Conservation (phyloP, 2,329 filamentous ascomycete species). For the Ceratocystis destructans region DNA sequence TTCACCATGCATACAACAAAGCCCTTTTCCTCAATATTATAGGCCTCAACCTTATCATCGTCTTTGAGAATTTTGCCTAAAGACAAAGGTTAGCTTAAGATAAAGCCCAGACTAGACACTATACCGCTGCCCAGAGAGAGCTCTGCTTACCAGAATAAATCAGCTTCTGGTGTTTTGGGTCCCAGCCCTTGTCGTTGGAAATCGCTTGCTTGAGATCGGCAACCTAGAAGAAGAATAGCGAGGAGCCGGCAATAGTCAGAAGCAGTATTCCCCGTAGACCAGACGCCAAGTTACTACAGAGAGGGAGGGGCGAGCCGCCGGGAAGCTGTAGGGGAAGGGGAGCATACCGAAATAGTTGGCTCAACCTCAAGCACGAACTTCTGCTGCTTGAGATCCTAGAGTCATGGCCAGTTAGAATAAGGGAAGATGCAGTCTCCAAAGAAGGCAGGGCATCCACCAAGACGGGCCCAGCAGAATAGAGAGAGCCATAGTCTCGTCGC, state of each 20-base stretch:
- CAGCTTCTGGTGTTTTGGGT: slow-evolving; percentile 77
- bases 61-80: slow-evolving; percentile 96
- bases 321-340: slow-evolving; percentile 31
- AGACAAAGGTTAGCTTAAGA: not conserved
- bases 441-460: not conserved
- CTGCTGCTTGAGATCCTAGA: slow-evolving; percentile 90
- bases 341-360: slow-evolving; percentile 59
- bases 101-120: not conserved
- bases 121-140: not conserved
- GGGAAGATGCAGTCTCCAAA: slow-evolving; percentile 4
- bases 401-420: not conserved
- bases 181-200: slow-evolving; percentile 83
- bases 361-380: slow-evolving; percentile 96
- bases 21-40: slow-evolving; percentile 98
- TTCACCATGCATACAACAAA: slow-evolving; percentile 98
- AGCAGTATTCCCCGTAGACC: not conserved
- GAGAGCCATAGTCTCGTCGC: too few relatives aligned
- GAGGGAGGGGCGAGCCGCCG: not conserved
- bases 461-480: too few relatives aligned
- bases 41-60: slow-evolving; percentile 89
- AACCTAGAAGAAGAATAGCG: slow-evolving; percentile 45
- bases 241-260: not conserved
- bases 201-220: slow-evolving; percentile 88
- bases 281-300: not conserved
- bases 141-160: slow-evolving; percentile 77